These are phyloP conservation scores for Plasmodium cynomolgi DNA, from an alignment of 169 alveolate genomes.

Conservation along the genomic window DNA sequence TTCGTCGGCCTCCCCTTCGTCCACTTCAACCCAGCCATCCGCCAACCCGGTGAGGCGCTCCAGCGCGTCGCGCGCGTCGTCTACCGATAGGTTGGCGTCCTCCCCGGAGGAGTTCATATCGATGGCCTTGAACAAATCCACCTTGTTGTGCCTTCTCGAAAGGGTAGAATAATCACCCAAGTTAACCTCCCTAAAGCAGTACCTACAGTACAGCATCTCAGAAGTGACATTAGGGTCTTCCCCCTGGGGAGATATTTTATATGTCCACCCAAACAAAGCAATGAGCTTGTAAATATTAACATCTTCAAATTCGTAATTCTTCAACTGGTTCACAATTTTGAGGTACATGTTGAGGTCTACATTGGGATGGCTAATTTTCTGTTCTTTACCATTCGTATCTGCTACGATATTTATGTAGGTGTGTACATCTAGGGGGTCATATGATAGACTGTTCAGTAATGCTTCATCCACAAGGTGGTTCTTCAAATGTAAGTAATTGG, in stretches of 20 bases:
- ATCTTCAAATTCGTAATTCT: slow-evolving; percentile 13
- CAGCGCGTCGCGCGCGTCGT: not conserved
- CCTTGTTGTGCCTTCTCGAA: slow-evolving; percentile 12
- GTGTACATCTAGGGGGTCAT: slow-evolving; percentile 11
- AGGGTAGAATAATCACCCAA: slow-evolving; percentile 26
- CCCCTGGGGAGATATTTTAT: not conserved
- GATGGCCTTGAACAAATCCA: slow-evolving; percentile 2
- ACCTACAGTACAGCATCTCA: slow-evolving; percentile 28
- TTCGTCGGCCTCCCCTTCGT: not conserved
- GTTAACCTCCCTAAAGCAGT: slow-evolving; percentile 59
- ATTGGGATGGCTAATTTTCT: not conserved
- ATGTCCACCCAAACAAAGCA: slow-evolving; percentile 64
- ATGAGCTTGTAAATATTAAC: slow-evolving; percentile 22
- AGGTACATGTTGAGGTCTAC: slow-evolving; percentile 51
- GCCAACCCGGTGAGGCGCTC: not conserved
- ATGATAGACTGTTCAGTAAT: slow-evolving; percentile 28
- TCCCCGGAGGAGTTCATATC: not conserved
- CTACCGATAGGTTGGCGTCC: not conserved
- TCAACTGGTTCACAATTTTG: slow-evolving; percentile 38
- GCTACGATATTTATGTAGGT: slow-evolving; percentile 36
- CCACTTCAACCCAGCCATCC: not conserved
- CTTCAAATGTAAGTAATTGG: not conserved
- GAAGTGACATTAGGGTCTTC: not conserved
- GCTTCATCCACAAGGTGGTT: slow-evolving; percentile 19
- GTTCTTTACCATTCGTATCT: not conserved